These are phyloP conservation scores for Fusarium keratoplasticum DNA, from an alignment of 2,329 filamentous ascomycete species.

Conservation along the genomic window DNA sequence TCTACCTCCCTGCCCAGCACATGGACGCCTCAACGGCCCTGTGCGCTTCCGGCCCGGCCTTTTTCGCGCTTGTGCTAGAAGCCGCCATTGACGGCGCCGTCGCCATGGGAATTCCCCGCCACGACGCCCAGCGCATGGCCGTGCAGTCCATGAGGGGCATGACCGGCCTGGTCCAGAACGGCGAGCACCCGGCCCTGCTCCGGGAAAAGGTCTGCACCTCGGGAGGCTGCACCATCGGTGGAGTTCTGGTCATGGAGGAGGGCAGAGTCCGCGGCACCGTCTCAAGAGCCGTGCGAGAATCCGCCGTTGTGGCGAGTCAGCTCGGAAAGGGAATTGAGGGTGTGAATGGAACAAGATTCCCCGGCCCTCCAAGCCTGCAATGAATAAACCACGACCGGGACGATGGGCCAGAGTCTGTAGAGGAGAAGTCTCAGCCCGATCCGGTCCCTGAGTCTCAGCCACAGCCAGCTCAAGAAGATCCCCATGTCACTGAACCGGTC, in stretches of 20 bases:
- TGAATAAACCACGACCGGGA: constrained; percentile 19
- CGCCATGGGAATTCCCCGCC: constrained; percentile 80
- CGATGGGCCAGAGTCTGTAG: not conserved
- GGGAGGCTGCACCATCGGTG: constrained; percentile 82
- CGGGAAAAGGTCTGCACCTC: constrained; percentile 83
- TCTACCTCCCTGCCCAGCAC: constrained; percentile 71
- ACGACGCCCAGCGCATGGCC: constrained; percentile 80
- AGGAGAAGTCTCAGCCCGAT: not conserved
- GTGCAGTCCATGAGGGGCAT: constrained; percentile 83
- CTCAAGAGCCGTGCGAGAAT: constrained; percentile 76
- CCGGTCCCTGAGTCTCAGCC: not conserved
- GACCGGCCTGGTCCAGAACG: constrained; percentile 74
- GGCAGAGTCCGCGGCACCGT: constrained; percentile 75
- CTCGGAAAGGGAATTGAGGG: constrained; percentile 57
- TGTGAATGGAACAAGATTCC: constrained; percentile 51
- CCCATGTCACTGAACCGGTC: not conserved
- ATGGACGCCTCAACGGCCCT: constrained; percentile 82
- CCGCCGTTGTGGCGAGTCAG: constrained; percentile 76
- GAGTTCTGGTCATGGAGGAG: constrained; percentile 79
- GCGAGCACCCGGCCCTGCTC: constrained; percentile 80
- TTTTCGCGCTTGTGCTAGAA: constrained; percentile 81
- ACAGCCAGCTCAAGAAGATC: not conserved
- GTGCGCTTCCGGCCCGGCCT: constrained; percentile 80
- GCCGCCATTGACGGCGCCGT: constrained; percentile 82
- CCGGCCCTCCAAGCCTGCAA: constrained; percentile 19